Evolutionary conservation across 352 stramenopile species (phyloP).

Genomic region (Saprolegnia parasitica): DNA sequence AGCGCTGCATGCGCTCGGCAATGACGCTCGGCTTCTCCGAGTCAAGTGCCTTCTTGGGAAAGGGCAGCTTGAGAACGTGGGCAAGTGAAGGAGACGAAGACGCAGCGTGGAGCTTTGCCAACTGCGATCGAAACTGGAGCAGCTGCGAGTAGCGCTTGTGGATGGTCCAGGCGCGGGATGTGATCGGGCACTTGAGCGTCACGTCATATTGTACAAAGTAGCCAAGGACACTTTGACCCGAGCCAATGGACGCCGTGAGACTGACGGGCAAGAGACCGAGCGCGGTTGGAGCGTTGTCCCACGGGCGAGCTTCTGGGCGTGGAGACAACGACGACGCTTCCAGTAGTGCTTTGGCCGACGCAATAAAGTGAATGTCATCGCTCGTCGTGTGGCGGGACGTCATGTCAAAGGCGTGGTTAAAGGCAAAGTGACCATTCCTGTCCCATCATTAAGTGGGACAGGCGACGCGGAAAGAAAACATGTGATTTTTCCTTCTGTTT

Average conservation of each 20-base stretch:
- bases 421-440: no score
- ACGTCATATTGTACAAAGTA: conserved; percentile 14
- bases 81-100: not conserved
- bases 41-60: not conserved
- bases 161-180: not conserved
- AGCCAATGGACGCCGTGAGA: not conserved
- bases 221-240: not conserved
- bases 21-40: not conserved
- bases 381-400: no score
- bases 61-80: not conserved
- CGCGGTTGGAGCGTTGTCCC: no score
- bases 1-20: not conserved
- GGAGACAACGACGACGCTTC: no score
- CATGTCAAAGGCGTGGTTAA: no score
- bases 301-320: no score
- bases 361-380: no score
- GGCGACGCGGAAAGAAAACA: no score
- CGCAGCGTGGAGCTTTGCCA: not conserved
- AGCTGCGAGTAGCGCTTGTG: not conserved
- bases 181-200: not conserved
- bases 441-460: no score
- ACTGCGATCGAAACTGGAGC: not conserved
- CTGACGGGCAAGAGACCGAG: no score
- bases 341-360: no score
- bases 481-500: no score